These are phyloP conservation scores for Amoebophrya sp. DNA, from an alignment of 169 alveolate species.

Conservation along the genomic window DNA sequence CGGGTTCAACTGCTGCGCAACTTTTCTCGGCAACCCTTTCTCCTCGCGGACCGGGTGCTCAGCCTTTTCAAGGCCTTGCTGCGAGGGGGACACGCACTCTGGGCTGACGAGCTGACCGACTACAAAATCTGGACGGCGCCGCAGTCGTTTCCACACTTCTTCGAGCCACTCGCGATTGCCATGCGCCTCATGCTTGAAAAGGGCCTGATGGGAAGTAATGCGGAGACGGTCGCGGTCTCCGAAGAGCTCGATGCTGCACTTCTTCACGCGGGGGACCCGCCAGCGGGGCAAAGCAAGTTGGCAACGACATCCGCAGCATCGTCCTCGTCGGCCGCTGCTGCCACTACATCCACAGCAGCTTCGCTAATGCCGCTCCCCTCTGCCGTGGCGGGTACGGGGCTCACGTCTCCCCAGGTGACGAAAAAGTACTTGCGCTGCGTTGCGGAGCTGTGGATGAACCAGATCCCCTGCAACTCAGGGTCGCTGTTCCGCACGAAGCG, in stretches of 20 bases:
- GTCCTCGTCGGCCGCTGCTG: neutral
- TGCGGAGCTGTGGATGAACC: neutral
- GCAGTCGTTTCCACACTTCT: neutral
- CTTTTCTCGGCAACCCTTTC: neutral
- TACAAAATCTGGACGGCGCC: neutral
- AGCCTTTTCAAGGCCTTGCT: neutral
- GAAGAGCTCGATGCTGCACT: neutral
- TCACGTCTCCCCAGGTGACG: neutral
- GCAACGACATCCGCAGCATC: neutral
- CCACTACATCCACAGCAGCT: neutral
- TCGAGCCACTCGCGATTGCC: neutral
- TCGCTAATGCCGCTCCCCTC: neutral
- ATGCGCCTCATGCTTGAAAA: neutral
- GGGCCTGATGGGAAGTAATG: neutral
- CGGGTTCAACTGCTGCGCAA: neutral
- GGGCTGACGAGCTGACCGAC: neutral
- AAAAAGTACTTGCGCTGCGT: neutral
- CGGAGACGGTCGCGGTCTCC: neutral
- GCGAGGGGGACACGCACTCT: neutral
- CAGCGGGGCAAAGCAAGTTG: neutral
- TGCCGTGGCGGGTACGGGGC: neutral
- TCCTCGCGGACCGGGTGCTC: neutral
- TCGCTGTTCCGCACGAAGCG: conserved; percentile 20
- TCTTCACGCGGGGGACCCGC: neutral
- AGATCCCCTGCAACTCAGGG: neutral